Evolutionary conservation across 257 asterid genomes (phyloP), one percentile per base, ranked within the genome.

Genomic region (Catharanthus roseus): DNA sequence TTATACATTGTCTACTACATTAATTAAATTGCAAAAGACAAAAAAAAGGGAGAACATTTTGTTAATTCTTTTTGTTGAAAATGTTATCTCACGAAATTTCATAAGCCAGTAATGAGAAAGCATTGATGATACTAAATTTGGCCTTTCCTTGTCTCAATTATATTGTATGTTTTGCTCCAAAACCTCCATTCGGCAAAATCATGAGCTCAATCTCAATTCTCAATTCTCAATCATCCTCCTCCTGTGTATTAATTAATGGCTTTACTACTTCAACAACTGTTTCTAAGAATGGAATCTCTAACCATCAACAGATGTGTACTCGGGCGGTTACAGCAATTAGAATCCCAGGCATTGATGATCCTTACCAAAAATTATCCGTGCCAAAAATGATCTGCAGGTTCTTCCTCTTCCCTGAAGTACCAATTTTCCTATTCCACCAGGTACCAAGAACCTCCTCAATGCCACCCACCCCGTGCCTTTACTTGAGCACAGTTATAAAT

Each of bases 251-350:
- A n/a, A n/a, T n/a, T n/a, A 38, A 38, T 8, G 3, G 5, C 8
- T 38, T 38, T 38, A 38, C 42, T 38, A 10, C 41, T 29, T 28
- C 23, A 21, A 12, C 41, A 23, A 31, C 26, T 26, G 24, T n/a
- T n/a, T n/a, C n/a, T n/a, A n/a, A n/a, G n/a, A n/a, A n/a, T n/a
- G 64, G 34, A 57, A 28, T 2, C 39, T 57, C 64, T 56, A 24
- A 56, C 63, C 63, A 56, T 56, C 64, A 11, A 21, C 39, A 57
- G n/a, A 31, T 57, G n/a, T 56, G n/a, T n/a, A n/a, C 36, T 56
- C 33, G 36, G 6, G 10, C n/a, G 1, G 36, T 3, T 45, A 15
- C 21, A 13, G 51, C 19, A 11, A 11, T 45, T 4, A 15, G 18
- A 15, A 45, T 45, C n/a, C n/a, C n/a, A n/a, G n/a, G n/a, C n/a